These are phyloP conservation scores for Arabidopsis hybrid DNA, from an alignment of 441 rosid genomes.

Conservation along the genomic window DNA sequence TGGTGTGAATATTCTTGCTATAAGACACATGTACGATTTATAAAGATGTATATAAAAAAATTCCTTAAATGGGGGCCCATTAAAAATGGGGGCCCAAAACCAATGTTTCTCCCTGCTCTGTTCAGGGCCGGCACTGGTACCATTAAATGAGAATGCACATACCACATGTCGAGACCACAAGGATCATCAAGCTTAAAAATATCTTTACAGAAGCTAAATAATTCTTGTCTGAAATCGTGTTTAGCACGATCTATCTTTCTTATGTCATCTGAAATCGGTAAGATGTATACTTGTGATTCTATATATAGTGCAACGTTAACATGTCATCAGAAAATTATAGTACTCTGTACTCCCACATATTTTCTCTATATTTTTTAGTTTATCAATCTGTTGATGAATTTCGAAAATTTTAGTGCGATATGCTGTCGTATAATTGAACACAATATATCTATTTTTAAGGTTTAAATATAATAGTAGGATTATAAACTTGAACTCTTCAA, in stretches of 20 bases:
- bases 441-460: neutral
- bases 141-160: conserved; percentile 13
- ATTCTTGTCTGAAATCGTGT: conserved; percentile 37
- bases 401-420: neutral
- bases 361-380: conserved; percentile 6
- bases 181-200: conserved; percentile 19
- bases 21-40: too few relatives aligned
- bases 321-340: neutral
- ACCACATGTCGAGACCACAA: conserved; percentile 34
- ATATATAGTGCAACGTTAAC: neutral
- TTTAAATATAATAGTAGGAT: neutral
- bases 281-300: conserved; percentile 7
- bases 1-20: too few relatives aligned
- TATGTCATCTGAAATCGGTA: conserved; percentile 27
- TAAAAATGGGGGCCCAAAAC: too few relatives aligned
- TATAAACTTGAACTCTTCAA: neutral
- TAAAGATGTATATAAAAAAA: too few relatives aligned
- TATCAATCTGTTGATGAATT: neutral
- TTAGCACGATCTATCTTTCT: conserved; percentile 33
- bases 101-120: too few relatives aligned
- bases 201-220: conserved; percentile 27
- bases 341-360: too few relatives aligned
- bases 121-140: too few relatives aligned
- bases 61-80: too few relatives aligned
- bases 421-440: neutral